Base-by-base conservation (phyloP, 2,329 filamentous ascomycete genomes). In the Amesomyces nigricolor region DNA sequence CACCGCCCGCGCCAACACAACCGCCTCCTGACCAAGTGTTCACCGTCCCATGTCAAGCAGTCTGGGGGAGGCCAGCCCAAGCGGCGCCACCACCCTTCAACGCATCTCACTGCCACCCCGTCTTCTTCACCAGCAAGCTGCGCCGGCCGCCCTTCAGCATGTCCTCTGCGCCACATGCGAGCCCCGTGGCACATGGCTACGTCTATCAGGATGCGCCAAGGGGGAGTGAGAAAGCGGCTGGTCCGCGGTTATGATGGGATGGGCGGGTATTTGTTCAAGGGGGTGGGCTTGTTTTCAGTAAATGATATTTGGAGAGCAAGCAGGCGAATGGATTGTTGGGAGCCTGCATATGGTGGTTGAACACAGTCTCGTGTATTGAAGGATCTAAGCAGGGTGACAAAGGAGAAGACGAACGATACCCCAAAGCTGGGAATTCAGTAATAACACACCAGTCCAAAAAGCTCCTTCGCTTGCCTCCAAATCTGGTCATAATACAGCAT, bases 81-180 rank as follows among this genome's bases (percentile, higher is more conserved):
- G 73, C 68, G 1, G 61, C 64, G 14, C 38, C 59, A 56, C 49
- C 51, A 19, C 51, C 9, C 4, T 42, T 26, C 65, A 78, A 87
- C 66, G 73, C 81, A 9, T 81, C 87, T 1, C 76, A 75, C 39
- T 73, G 81, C 26, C 88, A 91, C 62, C 88, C 88, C 0, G 87
- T 89, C 1, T 91, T 91, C 71, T 90, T 91, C 72, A 87, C 86
- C 0, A 74, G 81, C 30, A 76, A 77, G 50, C 71, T 89, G 49
- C 79, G 78, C 63, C 75, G 79, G 2, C 78, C 82, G 5, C 73
- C 77, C 19, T 58, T 63, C 66, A 62, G 9, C 56, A 65, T 35
- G 37, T 48, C 29, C 55, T 62, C 38, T 60, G 62, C 56, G 40
- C 56, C 61, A 56, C 65, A 63, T 22, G 52, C 58, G 6, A 82